Conservation (phyloP, 768 basidiomycete genomes). For the Suillus occidentalis region DNA sequence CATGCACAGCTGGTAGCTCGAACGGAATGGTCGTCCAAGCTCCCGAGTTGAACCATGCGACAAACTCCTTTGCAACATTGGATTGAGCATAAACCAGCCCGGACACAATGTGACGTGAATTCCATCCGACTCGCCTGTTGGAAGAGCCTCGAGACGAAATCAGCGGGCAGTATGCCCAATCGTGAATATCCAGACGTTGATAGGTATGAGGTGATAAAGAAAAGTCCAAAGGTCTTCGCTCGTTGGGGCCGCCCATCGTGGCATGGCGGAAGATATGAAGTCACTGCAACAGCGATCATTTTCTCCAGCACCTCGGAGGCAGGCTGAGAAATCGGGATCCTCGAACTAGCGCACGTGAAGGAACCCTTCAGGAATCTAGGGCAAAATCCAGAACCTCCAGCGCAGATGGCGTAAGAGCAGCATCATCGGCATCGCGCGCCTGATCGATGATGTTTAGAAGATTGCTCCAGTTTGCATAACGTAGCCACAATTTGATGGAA, state of each 20-base stretch:
- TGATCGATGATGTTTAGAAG: too few relatives aligned
- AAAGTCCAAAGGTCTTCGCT: constrained; percentile 8
- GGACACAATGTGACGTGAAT: too few relatives aligned
- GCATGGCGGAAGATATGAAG: constrained; percentile 33
- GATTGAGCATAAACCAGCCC: too few relatives aligned
- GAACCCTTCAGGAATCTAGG: constrained; percentile 28
- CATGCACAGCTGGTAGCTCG: too few relatives aligned
- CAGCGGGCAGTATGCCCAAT: too few relatives aligned
- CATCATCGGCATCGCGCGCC: constrained; percentile 6
- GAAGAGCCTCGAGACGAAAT: too few relatives aligned
- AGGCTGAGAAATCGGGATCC: constrained; percentile 34
- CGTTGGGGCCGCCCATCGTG: constrained; percentile 24
- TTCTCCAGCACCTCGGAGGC: constrained; percentile 43
- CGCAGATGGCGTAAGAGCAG: constrained; percentile 18
- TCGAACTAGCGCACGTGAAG: not conserved
- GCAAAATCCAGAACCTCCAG: constrained; percentile 40
- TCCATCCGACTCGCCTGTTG: too few relatives aligned
- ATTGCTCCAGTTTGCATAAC: constrained; percentile 40
- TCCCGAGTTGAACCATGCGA: too few relatives aligned
- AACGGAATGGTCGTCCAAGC: too few relatives aligned
- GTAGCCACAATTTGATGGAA: constrained; percentile 50
- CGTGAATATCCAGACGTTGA: too few relatives aligned
- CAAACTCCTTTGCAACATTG: too few relatives aligned
- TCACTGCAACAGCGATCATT: constrained; percentile 44
- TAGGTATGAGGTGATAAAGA: too few relatives aligned